These are phyloP conservation scores for Cryptosporidium xiaoi DNA, from an alignment of 169 alveolate genomes.

Conservation along the genomic window DNA sequence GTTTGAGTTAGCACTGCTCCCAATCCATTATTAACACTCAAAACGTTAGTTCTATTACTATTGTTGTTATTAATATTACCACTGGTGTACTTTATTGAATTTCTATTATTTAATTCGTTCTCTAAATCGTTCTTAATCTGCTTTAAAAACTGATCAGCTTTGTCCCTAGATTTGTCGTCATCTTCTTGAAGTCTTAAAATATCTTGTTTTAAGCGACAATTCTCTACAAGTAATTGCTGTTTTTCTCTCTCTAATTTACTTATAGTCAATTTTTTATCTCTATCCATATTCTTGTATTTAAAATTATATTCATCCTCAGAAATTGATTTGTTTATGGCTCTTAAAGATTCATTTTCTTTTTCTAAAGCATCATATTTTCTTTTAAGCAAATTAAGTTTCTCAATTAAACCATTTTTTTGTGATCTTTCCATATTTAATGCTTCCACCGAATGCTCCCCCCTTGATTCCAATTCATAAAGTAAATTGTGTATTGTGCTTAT, in stretches of 20 bases:
- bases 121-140: slow-evolving; percentile 10
- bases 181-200: slow-evolving; percentile 56
- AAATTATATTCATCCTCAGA: slow-evolving; percentile 30
- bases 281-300: not conserved
- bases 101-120: not conserved
- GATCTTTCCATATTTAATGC: slow-evolving; percentile 50
- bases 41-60: not conserved
- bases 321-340: slow-evolving; percentile 21
- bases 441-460: slow-evolving; percentile 46
- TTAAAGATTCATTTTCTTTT: slow-evolving; percentile 47
- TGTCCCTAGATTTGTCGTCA: slow-evolving; percentile 59
- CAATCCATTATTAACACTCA: not conserved
- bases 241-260: slow-evolving; percentile 56
- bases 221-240: slow-evolving; percentile 63
- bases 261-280: slow-evolving; percentile 12
- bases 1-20: not conserved
- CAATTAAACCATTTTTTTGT: slow-evolving; percentile 52
- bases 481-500: slow-evolving; percentile 56
- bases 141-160: slow-evolving; percentile 66
- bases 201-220: slow-evolving; percentile 51
- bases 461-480: slow-evolving; percentile 65
- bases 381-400: slow-evolving; percentile 15
- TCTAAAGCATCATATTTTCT: slow-evolving; percentile 41
- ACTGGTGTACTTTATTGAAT: not conserved
- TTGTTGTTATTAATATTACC: not conserved